Base-by-base conservation (phyloP, 73 alveolate genomes). In the Paraurostyla sp. region DNA sequence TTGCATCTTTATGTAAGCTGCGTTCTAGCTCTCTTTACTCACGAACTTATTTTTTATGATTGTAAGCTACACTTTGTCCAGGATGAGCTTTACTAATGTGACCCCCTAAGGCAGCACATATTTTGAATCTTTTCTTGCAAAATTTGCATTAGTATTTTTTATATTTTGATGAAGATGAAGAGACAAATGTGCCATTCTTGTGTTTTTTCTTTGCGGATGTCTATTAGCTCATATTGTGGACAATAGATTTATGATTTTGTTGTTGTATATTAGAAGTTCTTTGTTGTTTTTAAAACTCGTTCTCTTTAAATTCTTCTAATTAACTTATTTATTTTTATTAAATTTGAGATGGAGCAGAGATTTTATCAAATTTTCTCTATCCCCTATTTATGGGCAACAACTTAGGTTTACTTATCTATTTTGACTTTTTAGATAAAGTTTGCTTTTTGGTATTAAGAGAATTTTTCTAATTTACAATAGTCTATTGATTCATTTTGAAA, bases 51-150 rank as follows among this genome's bases (percentile, higher is more conserved):
- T 63, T 83, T 76, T 83, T 83, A 33, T 56, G 85, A 48, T 45
- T 65, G 60, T 63, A 83, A 25, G 80, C 85, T 25, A 23, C 25
- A 58, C 86, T 63, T 33, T 92, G 84, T 54, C 95, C 96, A 0
- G 98, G 98, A 81, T 95, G 98, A 29, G 91, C 92, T 49, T 97
- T 69, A 78, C 97, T 93, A 91, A 93, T 93, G 73, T 95, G 98
- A 0, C 98, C 98, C 33, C 98, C 98, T n/a, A 95, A 71, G n/a
- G 97, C 98, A 69, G 94, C 97, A 45, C 98, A 97, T 32, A 84
- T 86, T 29, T 92, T 86, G 87, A 91, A 93, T 9, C 91, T 92
- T 69, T 93, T 90, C 59, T 88, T 85, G 59, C 98, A 95, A 73
- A 90, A 83, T 83, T 90, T 94, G 41, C 98, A 95, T 52, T 40